phyloP scores from a whole-genome alignment of 306 rosid genomes.

The Abrus precatorius region DNA sequence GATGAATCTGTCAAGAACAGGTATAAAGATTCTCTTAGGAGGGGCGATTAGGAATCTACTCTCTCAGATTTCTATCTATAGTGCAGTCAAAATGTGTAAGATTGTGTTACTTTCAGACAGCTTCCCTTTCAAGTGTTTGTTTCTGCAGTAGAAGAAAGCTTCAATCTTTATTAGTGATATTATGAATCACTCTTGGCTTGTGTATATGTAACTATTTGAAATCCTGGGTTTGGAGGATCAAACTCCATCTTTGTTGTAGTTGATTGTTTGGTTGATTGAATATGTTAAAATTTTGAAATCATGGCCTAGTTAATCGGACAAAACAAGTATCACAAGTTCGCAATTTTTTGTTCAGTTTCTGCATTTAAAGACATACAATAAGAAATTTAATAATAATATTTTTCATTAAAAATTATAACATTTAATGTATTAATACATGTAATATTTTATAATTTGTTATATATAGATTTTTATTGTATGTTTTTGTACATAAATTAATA shows the following conservation, averaged over 20 bases:
- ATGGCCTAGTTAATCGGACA: background rate
- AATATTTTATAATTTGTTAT: too few species aligned
- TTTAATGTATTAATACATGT: too few species aligned
- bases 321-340: background rate
- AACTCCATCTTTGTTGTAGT: background rate
- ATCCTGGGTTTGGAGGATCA: constrained; percentile 6
- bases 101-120: background rate
- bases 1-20: constrained; percentile 19
- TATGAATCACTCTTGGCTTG: constrained; percentile 8
- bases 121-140: background rate
- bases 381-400: too few species aligned
- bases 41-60: constrained; percentile 13
- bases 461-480: too few species aligned
- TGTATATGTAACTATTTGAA: constrained; percentile 28
- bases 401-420: too few species aligned
- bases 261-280: background rate
- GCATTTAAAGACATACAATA: too few species aligned
- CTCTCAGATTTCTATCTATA: background rate
- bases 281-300: constrained; percentile 1
- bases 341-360: background rate
- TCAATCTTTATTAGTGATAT: background rate
- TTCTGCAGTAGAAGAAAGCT: constrained; percentile 23
- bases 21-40: constrained; percentile 21
- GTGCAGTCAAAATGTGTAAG: constrained; percentile 17
- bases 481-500: too few species aligned